These are phyloP conservation scores for Mucor racemosus DNA, from an alignment of 371 early-diverging fungal genomes.

Conservation along the genomic window DNA sequence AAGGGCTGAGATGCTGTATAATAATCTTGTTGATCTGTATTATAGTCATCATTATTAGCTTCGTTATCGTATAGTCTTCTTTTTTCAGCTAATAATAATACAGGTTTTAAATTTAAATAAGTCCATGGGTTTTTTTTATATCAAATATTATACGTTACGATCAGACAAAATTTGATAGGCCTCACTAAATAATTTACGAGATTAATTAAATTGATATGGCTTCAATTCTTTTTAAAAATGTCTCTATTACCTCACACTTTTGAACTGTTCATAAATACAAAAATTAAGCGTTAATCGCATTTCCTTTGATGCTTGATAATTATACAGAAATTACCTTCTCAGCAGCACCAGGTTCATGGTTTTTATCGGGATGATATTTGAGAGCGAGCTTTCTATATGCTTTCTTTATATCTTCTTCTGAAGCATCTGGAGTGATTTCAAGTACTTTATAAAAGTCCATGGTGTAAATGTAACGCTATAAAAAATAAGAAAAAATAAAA, in stretches of 20 bases:
- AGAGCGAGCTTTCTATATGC: slow-evolving; percentile 88
- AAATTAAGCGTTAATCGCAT: slow-evolving; percentile 45
- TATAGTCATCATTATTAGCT: background rate
- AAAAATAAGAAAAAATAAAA: background rate
- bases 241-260: slow-evolving; percentile 20
- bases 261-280: slow-evolving; percentile 11
- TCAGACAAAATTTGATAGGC: slow-evolving; percentile 28
- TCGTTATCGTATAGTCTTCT: slow-evolving; percentile 19
- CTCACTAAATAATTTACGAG: slow-evolving; percentile 9
- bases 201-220: background rate
- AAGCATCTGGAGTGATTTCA: slow-evolving; percentile 77
- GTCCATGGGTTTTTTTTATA: background rate
- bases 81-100: slow-evolving; percentile 20
- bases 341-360: slow-evolving; percentile 37
- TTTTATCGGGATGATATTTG: slow-evolving; percentile 87
- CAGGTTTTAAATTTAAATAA: slow-evolving; percentile 4
- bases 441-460: slow-evolving; percentile 92
- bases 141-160: slow-evolving; percentile 18
- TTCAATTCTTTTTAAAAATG: background rate
- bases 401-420: slow-evolving; percentile 87
- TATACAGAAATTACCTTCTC: slow-evolving; percentile 21
- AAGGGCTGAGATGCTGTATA: background rate
- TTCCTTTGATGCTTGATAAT: slow-evolving; percentile 35
- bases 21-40: background rate
- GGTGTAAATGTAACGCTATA: background rate